These are phyloP conservation scores for Exobasidium rhododendri DNA, from an alignment of 1,284 basidiomycete genomes.

Conservation along the genomic window DNA sequence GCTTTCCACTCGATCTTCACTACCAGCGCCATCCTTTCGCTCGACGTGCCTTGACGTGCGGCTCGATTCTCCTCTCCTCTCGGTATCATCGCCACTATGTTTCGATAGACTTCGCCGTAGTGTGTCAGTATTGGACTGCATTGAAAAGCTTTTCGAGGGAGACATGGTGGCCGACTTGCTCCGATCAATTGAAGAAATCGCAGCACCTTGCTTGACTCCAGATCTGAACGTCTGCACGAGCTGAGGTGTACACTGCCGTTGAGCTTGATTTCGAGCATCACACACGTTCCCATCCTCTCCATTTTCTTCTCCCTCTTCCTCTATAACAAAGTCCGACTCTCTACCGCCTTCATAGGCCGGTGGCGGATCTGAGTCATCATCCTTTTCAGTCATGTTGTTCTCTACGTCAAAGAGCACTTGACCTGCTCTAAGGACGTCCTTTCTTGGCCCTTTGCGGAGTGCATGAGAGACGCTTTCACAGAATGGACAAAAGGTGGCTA, in stretches of 20 bases:
- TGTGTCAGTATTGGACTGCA: not conserved
- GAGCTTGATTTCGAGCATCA: not conserved
- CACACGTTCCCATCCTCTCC: conserved; percentile 4
- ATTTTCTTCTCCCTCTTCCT: conserved; percentile 12
- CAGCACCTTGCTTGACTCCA: not conserved
- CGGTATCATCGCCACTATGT: not conserved
- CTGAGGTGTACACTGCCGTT: not conserved
- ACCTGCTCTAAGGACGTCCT: conserved; percentile 29
- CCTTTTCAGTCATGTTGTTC: not conserved
- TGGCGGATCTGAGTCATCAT: not conserved
- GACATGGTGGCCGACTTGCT: not conserved
- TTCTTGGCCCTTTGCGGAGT: conserved; percentile 28
- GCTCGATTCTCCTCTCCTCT: not conserved
- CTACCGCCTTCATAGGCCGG: not conserved
- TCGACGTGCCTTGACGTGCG: not conserved
- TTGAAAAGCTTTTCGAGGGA: not conserved
- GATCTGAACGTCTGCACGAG: not conserved
- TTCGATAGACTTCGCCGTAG: not conserved
- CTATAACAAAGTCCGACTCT: conserved; percentile 18
- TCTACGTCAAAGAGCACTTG: conserved; percentile 30
- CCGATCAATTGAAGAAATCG: not conserved
- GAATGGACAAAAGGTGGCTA: conserved; percentile 33
- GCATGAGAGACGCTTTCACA: conserved; percentile 31
- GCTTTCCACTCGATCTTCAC: not conserved
- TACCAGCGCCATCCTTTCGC: not conserved